Evolutionary conservation across 2,329 filamentous ascomycete genomes (phyloP), one percentile per base, ranked within the genome.

Genomic region (Parastagonospora avenae): DNA sequence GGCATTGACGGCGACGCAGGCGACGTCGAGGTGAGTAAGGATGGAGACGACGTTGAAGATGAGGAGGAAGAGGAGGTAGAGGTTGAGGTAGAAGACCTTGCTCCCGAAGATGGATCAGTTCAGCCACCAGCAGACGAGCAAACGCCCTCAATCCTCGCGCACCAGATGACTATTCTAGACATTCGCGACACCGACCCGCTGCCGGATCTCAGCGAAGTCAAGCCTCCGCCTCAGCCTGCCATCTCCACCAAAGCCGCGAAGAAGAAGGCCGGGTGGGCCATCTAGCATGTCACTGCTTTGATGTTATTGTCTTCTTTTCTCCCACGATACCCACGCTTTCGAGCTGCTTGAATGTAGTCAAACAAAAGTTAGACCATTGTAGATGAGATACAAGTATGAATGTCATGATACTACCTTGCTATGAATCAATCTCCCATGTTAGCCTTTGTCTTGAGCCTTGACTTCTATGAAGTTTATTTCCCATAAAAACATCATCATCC

Each of bases 1-100:
- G 84, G 84, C 8, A 80, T 82, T 10, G 82, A 85, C 55, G 79
- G 80, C 2, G 80, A 82, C 62, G 77, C 79, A 15, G 70, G 68
- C 29, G 73, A 68, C 8, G 59, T 61, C 4, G 66, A 67, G 9
- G 64, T 68, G 5, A 52, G 53, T 2, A 59, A 62, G 2, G 60
- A 55, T 2, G 55, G 53, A 6, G 59, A 62, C 8, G 66, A 59
- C 6, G 64, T 61, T 1, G 58, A 54, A 0, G 59, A 59, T 2
- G 51, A 54, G 10, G 62, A 52, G 10, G 47, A 53, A 1, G 46
- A 56, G 1, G 32, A 28, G 4, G 52, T 54, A 8, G 55, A 55
- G 0, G 42, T 33, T 11, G 46, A 56, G 14, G 37, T 44, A n/a
- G 40, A 49, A 1, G 30, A 29, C 14, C 44, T 50, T 10, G 42